These are phyloP conservation scores for Tolypocladium tropicale DNA, from an alignment of 2,329 filamentous ascomycete species.

Conservation along the genomic window DNA sequence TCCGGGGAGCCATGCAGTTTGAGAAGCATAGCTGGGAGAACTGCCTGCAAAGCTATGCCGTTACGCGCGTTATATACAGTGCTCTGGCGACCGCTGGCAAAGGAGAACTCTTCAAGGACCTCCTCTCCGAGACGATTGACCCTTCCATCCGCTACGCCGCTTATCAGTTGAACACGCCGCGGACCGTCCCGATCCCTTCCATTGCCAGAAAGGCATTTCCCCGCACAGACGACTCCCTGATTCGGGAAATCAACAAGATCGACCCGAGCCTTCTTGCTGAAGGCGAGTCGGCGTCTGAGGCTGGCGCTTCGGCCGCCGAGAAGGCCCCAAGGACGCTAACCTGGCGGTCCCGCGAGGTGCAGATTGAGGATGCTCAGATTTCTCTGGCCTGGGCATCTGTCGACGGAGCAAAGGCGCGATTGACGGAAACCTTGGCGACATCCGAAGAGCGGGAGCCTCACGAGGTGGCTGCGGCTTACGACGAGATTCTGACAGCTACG, in stretches of 20 bases:
- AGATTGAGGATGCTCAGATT: conserved; percentile 87
- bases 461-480: conserved; percentile 78
- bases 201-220: conserved; percentile 76
- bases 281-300: conserved; percentile 32
- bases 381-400: conserved; percentile 72
- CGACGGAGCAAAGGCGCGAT: conserved; percentile 36
- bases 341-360: conserved; percentile 79
- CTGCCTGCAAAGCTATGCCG: conserved; percentile 66
- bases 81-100: conserved; percentile 51
- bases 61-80: conserved; percentile 73
- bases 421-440: conserved; percentile 38
- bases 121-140: conserved; percentile 78
- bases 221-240: conserved; percentile 48
- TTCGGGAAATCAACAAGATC: conserved; percentile 57
- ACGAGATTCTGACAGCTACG: conserved; percentile 78
- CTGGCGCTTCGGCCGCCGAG: conserved; percentile 37
- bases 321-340: conserved; percentile 63
- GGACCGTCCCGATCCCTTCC: conserved; percentile 69
- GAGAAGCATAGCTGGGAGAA: conserved; percentile 81
- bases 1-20: conserved; percentile 69
- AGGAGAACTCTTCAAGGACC: conserved; percentile 74
- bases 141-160: conserved; percentile 90
- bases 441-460: conserved; percentile 35
- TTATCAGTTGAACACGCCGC: conserved; percentile 80
- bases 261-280: conserved; percentile 59